Evolutionary conservation across 2,329 filamentous ascomycete species (phyloP).

Genomic region (Penicillium rolfsii): DNA sequence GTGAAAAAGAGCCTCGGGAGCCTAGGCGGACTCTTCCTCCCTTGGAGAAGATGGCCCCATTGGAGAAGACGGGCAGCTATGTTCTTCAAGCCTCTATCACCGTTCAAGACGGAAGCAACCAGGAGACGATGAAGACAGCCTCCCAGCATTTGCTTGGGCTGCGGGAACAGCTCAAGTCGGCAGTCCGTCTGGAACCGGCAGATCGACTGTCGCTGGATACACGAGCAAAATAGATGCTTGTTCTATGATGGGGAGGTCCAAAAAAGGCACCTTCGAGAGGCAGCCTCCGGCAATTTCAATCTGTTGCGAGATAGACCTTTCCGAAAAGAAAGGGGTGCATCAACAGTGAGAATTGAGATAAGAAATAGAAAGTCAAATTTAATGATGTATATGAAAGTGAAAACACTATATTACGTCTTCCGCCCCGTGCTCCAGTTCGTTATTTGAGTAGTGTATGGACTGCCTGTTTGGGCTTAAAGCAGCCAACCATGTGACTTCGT

Average conservation of each 20-base stretch:
- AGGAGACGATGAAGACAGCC: conserved; percentile 57
- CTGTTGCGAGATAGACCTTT: conserved; percentile 1
- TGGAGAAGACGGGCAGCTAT: conserved; percentile 62
- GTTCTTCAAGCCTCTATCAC: conserved; percentile 62
- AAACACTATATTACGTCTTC: no score
- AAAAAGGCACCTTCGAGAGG: conserved; percentile 9
- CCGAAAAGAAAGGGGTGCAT: background rate
- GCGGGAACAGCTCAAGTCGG: conserved; percentile 58
- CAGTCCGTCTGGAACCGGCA: conserved; percentile 59
- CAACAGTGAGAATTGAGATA: background rate
- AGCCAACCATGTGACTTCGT: conserved; percentile 45
- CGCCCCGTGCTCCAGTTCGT: no score
- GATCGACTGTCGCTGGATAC: conserved; percentile 64
- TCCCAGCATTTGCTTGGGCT: conserved; percentile 59
- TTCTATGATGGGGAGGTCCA: background rate
- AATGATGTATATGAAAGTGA: background rate
- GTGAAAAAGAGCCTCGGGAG: conserved; percentile 33
- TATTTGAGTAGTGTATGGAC: no score
- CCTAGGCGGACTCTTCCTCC: conserved; percentile 47
- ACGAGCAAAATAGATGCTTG: conserved; percentile 55
- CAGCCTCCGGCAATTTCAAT: conserved; percentile 19
- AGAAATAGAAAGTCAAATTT: background rate
- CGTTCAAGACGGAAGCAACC: conserved; percentile 59
- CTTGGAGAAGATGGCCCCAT: conserved; percentile 51
- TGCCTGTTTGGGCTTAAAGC: background rate